These are phyloP conservation scores for Lithospermum erythrorhizon DNA, from an alignment of 257 asterid species.

Conservation along the genomic window DNA sequence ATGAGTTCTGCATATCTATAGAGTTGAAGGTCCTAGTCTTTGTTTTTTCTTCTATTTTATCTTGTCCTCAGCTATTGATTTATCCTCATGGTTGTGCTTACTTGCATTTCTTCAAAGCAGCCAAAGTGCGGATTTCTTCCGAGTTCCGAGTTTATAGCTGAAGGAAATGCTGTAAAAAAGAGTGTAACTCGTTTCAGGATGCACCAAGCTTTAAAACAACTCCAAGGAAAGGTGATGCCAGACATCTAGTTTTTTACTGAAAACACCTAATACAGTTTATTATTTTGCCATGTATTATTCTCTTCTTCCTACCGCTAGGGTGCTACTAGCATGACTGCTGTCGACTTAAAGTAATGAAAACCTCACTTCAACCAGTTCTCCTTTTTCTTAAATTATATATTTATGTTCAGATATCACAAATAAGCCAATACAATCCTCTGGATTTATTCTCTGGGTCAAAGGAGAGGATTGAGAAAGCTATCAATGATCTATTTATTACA, in stretches of 20 bases:
- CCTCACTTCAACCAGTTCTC: neutral
- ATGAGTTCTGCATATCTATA: slow-evolving; percentile 49
- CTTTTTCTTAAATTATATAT: neutral
- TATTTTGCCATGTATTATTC: neutral
- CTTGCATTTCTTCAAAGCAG: slow-evolving; percentile 31
- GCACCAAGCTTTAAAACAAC: slow-evolving; percentile 76
- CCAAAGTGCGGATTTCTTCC: slow-evolving; percentile 94
- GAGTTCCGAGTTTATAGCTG: slow-evolving; percentile 52
- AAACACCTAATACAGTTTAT: neutral
- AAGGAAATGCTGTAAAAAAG: slow-evolving; percentile 55
- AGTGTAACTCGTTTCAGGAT: slow-evolving; percentile 62
- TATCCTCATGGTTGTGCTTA: slow-evolving; percentile 7
- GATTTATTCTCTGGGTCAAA: slow-evolving; percentile 78
- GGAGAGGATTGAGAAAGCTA: slow-evolving; percentile 58
- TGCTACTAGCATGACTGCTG: neutral
- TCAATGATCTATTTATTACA: slow-evolving; percentile 48
- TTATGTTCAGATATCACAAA: slow-evolving; percentile 51
- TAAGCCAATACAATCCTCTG: slow-evolving; percentile 77
- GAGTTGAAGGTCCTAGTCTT: slow-evolving; percentile 73
- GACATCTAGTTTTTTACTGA: neutral
- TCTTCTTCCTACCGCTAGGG: neutral
- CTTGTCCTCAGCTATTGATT: slow-evolving; percentile 8
- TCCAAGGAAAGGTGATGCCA: slow-evolving; percentile 53
- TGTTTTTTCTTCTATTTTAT: slow-evolving; percentile 4
- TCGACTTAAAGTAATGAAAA: neutral